Evolutionary conservation across 768 basidiomycete genomes (phyloP), one percentile per base, ranked within the genome.

Genomic region (Suillus americanus): DNA sequence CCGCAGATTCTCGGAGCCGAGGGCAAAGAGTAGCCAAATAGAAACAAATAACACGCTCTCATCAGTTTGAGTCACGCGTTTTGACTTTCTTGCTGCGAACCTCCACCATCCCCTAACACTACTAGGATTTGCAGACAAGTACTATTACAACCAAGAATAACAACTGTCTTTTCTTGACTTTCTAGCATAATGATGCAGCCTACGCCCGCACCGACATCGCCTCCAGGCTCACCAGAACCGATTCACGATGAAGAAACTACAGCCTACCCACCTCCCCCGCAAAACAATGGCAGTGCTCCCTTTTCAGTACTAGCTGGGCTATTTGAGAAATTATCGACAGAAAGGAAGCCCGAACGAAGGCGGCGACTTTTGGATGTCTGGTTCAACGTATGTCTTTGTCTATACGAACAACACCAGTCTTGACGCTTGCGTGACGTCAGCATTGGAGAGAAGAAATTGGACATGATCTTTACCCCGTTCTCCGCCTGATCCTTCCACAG

Each of bases 401-500:
- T 20, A 37, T 54, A 33, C 12, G 3, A 40, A 8, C 14, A 10
- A 20, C 30, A 50, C 51, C 41, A 25, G 60, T 53, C 51, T 68
- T 66, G 55, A 70, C 70, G 50, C 68, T 50, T 63, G 59, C 61
- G 68, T 67, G 62, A 50, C 45, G 45, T 69, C 30, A 94, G 90
- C 88, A 90, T 71, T 99, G 95, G 94, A 84, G 96, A 68, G 80
- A 86, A 50, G 85, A 92, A 70, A 90, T 94, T 51, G 97, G 97
- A 0, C 80, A 86, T 70, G 93, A 99, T 73, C 75, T 99, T 40
- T 98, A 92, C 75, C 96, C 97, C 5, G 87, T 95, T 37, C 80
- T 99, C 56, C 88, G 95, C 38, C 82, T 99, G 25, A 81, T 99
- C 60, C 81, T 99, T 46, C 97, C 97, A 7, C 96, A 97, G 83